Evolutionary conservation across 495 filamentous ascomycete species (phyloP).

Genomic region (Thermothielavioides terrestris): DNA sequence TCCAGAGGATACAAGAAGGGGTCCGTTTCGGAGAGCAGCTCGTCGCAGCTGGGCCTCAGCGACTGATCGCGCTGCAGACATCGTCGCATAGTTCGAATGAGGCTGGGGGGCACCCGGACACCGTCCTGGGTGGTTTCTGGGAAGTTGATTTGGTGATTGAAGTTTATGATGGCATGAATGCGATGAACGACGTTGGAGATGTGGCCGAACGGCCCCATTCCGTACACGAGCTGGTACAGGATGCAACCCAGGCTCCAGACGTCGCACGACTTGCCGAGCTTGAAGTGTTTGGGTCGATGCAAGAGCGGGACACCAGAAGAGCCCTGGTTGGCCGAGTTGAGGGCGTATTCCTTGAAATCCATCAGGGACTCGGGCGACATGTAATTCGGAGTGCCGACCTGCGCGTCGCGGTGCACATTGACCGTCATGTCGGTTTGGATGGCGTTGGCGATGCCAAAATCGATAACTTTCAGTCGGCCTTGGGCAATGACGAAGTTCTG

Average conservation of each 20-base stretch:
- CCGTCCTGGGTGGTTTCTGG: constrained; percentile 67
- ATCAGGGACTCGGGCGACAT: constrained; percentile 93
- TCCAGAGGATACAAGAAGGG: constrained; percentile 73
- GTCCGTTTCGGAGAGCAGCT: constrained; percentile 63
- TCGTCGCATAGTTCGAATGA: constrained; percentile 63
- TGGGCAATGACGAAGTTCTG: constrained; percentile 88
- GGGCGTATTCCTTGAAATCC: constrained; percentile 62
- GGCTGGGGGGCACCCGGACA: constrained; percentile 55
- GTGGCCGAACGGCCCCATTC: constrained; percentile 83
- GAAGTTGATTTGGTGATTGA: constrained; percentile 72
- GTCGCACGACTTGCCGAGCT: constrained; percentile 89
- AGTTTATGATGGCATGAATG: constrained; percentile 81
- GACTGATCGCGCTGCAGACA: constrained; percentile 76
- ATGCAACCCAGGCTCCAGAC: constrained; percentile 97
- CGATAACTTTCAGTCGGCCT: constrained; percentile 77
- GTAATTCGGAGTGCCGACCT: constrained; percentile 95
- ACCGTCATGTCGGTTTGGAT: constrained; percentile 90
- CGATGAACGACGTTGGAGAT: constrained; percentile 72
- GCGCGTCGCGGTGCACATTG: constrained; percentile 92
- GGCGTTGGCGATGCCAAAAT: constrained; percentile 96
- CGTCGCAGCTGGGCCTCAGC: constrained; percentile 64
- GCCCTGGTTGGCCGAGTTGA: constrained; percentile 29
- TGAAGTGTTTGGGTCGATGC: constrained; percentile 66
- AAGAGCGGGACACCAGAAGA: constrained; percentile 40
- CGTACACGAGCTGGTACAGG: constrained; percentile 95